Conservation (phyloP, 331 rosid species). For the Telfairia occidentalis region DNA sequence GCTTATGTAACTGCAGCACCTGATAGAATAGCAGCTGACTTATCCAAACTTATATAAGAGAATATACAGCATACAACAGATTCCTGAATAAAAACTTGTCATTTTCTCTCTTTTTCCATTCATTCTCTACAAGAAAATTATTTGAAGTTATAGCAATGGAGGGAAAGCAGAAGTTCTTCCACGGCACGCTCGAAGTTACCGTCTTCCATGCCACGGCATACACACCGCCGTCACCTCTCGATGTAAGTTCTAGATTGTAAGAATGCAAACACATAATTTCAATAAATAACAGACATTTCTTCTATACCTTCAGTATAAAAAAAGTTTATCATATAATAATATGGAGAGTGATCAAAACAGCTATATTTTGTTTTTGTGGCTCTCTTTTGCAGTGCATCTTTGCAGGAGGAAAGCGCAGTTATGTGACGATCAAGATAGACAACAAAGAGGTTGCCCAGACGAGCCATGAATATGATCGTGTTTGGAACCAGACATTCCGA, state of each 20-base stretch:
- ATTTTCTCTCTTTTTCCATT: background rate
- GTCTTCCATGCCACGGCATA: slow-evolving; percentile 73
- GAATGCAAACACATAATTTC: background rate
- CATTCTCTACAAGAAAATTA: background rate
- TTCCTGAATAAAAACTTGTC: background rate
- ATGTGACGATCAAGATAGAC: slow-evolving; percentile 58
- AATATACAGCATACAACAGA: background rate
- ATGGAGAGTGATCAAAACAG: background rate
- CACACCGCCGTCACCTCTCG: slow-evolving; percentile 54
- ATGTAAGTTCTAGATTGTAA: slow-evolving; percentile 30
- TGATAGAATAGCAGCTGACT: slow-evolving; percentile 11
- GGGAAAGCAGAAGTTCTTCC: slow-evolving; percentile 42
- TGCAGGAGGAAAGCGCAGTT: slow-evolving; percentile 49
- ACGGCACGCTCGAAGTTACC: slow-evolving; percentile 90
- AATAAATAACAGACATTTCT: background rate
- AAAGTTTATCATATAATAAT: background rate
- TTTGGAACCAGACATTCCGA: slow-evolving; percentile 89
- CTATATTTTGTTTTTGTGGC: background rate
- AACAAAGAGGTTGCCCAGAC: slow-evolving; percentile 52
- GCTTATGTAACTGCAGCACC: slow-evolving; percentile 3
- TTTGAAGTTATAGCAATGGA: slow-evolving; percentile 35
- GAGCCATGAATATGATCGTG: slow-evolving; percentile 40
- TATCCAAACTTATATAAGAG: slow-evolving; percentile 4
- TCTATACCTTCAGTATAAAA: background rate
- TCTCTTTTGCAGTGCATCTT: slow-evolving; percentile 46